Conservation (phyloP, 1,284 basidiomycete genomes). For the Vanrija sp. region DNA sequence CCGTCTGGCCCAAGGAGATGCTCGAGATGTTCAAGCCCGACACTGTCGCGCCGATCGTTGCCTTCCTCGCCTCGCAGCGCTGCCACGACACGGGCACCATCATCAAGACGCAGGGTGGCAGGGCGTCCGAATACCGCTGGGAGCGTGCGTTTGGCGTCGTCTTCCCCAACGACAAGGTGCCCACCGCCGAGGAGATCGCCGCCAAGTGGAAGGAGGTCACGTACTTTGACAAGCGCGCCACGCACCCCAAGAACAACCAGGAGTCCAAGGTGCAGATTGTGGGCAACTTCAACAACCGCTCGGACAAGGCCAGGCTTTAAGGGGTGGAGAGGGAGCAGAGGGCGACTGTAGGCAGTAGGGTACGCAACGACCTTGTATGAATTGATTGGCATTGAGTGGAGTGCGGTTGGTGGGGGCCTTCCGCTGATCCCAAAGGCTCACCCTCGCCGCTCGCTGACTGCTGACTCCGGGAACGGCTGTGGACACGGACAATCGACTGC, state of each 20-base stretch:
- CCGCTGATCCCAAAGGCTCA: no score
- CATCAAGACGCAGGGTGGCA: constrained; percentile 88
- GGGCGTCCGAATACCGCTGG: constrained; percentile 90
- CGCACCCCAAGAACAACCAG: constrained; percentile 64
- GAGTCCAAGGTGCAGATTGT: constrained; percentile 75
- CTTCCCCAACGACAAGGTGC: constrained; percentile 72
- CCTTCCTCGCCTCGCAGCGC: constrained; percentile 80
- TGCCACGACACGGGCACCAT: constrained; percentile 68
- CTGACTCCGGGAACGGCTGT: no score
- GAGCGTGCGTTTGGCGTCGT: constrained; percentile 69
- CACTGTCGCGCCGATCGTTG: constrained; percentile 87
- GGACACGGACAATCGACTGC: no score
- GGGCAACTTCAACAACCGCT: constrained; percentile 71
- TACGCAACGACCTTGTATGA: no score
- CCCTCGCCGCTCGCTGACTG: no score
- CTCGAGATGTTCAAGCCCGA: constrained; percentile 78
- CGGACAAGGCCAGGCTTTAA: constrained; percentile 12
- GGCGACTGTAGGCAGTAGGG: neutral
- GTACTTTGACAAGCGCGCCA: constrained; percentile 75
- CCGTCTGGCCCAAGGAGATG: constrained; percentile 83
- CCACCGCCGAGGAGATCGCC: constrained; percentile 73
- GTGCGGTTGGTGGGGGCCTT: no score
- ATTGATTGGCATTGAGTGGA: no score
- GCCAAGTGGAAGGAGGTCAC: constrained; percentile 76
- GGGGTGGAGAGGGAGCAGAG: neutral